Evolutionary conservation across 345 rosid genomes (phyloP), one percentile per base, ranked within the genome.

Genomic region (Citrus glauca): DNA sequence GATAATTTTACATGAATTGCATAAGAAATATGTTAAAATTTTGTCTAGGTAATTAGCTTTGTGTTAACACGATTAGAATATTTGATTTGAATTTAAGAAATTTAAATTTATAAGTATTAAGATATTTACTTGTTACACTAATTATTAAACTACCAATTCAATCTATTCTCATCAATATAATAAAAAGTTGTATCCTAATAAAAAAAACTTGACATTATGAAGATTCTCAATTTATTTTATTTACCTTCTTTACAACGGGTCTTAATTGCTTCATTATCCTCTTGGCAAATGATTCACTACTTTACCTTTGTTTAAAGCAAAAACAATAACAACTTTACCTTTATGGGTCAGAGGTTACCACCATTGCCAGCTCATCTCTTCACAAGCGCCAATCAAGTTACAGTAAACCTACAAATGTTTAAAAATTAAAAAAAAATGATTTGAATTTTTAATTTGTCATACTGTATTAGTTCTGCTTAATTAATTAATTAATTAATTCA

Each of bases 281-380:
- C 14, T 61, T 25, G 37, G 56, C 42, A 62, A 73, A 77, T 66
- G 64, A 59, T 72, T 37, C 78, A 68, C 66, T 9, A 28, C 62
- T 75, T 81, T 57, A 77, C 66, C 77, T 77, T 77, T 77, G 74
- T 70, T 60, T 69, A 69, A 84, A 84, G 83, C 75, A 76, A 79
- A 24, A 63, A 37, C 63, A 60, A 25, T 66, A 4, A 61, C 77
- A 69, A 65, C 82, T 79, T 70, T 75, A n/a, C 42, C 42, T 74
- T 74, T 74, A 9, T 33, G 62, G 73, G 27, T 57, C 71, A 79
- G 79, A 72, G 73, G 53, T 79, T 70, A 79, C 69, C 71, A 59
- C 68, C 68, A 64, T 56, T 80, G 82, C 85, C 85, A 82, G 73
- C 80, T 77, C 83, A 75, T 48, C 57, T 74, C 69, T 9, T 72